A percentile compares a stretch with the other conserved stretches of the same genome.
phyloP scores from a whole-genome alignment of 768 basidiomycete genomes.

The Tylopilus intermedius region DNA sequence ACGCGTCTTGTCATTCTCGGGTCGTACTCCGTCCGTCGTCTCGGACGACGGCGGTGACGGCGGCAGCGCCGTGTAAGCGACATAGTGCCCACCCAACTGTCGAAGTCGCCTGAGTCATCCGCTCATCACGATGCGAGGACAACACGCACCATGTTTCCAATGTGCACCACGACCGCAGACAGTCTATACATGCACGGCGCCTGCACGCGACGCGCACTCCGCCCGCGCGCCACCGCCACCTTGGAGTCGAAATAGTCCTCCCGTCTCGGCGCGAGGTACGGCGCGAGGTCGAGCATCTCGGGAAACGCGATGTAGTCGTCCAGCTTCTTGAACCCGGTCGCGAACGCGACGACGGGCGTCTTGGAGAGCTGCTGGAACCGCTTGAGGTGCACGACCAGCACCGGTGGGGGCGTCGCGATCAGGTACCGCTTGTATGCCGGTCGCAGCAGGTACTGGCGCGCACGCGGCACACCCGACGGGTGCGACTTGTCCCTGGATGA shows the following conservation, averaged over 20 bases:
- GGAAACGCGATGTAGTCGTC: slow-evolving; percentile 93
- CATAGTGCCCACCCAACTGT: slow-evolving; percentile 85
- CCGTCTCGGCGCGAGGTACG: slow-evolving; percentile 79
- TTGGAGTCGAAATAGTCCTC: slow-evolving; percentile 60
- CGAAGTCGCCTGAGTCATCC: not conserved
- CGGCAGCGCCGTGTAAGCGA: slow-evolving; percentile 78
- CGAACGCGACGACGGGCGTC: slow-evolving; percentile 55
- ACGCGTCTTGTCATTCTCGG: slow-evolving; percentile 10
- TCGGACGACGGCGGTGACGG: slow-evolving; percentile 22
- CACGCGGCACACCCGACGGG: slow-evolving; percentile 31
- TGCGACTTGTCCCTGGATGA: slow-evolving; percentile 31
- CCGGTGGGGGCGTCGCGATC: slow-evolving; percentile 76
- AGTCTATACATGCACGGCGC: slow-evolving; percentile 59
- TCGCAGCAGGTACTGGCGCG: slow-evolving; percentile 66
- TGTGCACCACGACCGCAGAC: slow-evolving; percentile 82
- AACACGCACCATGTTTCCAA: slow-evolving; percentile 73
- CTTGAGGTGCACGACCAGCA: slow-evolving; percentile 90
- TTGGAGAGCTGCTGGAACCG: slow-evolving; percentile 85
- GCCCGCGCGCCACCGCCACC: slow-evolving; percentile 20
- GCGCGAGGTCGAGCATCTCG: slow-evolving; percentile 75
- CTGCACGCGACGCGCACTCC: slow-evolving; percentile 15
- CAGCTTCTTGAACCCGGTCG: slow-evolving; percentile 77
- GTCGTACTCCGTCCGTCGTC: not conserved
- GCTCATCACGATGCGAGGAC: not conserved
- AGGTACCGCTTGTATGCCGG: slow-evolving; percentile 94